Conservation (phyloP, 768 basidiomycete genomes). For the Pisolithus marmoratus region DNA sequence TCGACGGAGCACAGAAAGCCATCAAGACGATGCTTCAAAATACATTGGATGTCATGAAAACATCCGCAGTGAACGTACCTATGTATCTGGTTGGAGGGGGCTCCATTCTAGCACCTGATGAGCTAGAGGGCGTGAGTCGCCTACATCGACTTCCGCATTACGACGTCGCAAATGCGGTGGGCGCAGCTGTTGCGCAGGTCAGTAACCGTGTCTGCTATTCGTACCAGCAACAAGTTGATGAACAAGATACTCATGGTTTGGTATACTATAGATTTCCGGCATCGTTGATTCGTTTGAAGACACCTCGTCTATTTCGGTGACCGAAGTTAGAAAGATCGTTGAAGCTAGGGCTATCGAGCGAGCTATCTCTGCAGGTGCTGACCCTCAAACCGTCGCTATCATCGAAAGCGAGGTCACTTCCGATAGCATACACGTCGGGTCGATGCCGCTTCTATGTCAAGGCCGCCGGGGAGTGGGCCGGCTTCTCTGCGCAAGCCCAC, state of each 20-base stretch:
- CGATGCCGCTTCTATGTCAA: constrained; percentile 47
- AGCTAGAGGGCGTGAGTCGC: constrained; percentile 45
- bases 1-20: constrained; percentile 32
- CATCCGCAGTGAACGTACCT: constrained; percentile 48
- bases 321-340: constrained; percentile 29
- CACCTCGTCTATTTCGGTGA: constrained; percentile 28
- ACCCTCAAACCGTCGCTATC: constrained; percentile 37
- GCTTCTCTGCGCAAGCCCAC: constrained; percentile 16
- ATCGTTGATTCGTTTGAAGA: constrained; percentile 42
- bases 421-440: constrained; percentile 31
- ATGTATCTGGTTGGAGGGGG: constrained; percentile 65
- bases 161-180: constrained; percentile 59
- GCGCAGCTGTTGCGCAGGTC: constrained; percentile 43
- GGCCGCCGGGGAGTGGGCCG: constrained; percentile 50
- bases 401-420: constrained; percentile 53
- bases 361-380: constrained; percentile 43
- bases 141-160: constrained; percentile 46
- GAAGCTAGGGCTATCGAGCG: constrained; percentile 35
- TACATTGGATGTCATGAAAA: constrained; percentile 61
- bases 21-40: constrained; percentile 42
- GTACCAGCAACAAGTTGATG: background rate
- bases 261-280: constrained; percentile 33
- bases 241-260: background rate
- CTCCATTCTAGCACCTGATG: constrained; percentile 49
- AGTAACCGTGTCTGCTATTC: background rate